phyloP scores from a whole-genome alignment of 192 early-diverging fungal genomes.

The Paraglomus occultum region DNA sequence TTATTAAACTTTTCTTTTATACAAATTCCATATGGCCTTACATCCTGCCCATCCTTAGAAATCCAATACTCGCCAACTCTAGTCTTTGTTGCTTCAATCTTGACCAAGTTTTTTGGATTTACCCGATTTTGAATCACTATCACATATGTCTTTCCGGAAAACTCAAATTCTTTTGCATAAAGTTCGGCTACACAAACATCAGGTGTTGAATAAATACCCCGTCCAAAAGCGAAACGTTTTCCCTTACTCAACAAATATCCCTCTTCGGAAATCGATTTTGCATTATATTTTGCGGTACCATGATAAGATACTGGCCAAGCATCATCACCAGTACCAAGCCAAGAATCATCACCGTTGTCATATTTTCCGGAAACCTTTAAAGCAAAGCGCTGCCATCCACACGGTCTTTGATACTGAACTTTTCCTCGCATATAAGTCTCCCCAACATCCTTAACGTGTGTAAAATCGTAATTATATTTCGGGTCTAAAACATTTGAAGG shows the following conservation, averaged over 20 bases:
- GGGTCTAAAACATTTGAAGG: conserved; percentile 1
- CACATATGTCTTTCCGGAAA: background rate
- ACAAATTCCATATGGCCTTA: conserved; percentile 25
- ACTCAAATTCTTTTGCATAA: background rate
- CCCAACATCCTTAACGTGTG: background rate
- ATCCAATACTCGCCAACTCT: conserved; percentile 19
- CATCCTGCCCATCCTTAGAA: background rate
- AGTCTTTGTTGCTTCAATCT: background rate
- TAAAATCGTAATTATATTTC: conserved; percentile 11
- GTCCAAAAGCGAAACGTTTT: conserved; percentile 3
- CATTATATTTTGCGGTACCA: conserved; percentile 11
- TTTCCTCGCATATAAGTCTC: background rate
- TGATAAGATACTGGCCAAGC: conserved; percentile 22
- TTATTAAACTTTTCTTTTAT: conserved; percentile 18
- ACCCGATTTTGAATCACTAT: conserved; percentile 18
- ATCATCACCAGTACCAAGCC: background rate
- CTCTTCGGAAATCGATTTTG: background rate
- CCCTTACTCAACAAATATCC: conserved; percentile 20
- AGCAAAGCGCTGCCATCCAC: conserved; percentile 17
- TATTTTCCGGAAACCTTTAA: conserved; percentile 10
- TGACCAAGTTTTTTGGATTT: conserved; percentile 1
- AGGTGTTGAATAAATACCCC: conserved; percentile 19
- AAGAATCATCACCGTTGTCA: conserved; percentile 2
- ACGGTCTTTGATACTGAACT: background rate
- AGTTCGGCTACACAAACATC: background rate